phyloP scores from a whole-genome alignment of 2,329 filamentous ascomycete species.

The Verticillium zaregamsianum region DNA sequence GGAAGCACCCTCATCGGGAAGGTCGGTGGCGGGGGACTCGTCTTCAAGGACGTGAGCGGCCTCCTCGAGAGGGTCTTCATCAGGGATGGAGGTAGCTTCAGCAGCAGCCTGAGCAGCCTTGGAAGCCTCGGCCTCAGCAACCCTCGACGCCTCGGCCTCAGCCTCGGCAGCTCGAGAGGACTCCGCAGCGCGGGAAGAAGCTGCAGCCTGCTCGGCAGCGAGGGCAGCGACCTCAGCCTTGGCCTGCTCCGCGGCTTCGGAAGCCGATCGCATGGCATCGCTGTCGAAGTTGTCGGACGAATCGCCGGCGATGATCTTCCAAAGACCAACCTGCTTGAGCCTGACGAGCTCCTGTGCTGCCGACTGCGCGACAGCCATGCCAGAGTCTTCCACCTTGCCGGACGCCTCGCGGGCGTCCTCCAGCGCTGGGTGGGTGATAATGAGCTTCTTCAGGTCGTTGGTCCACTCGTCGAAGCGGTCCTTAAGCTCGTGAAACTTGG shows the following conservation, averaged over 20 bases:
- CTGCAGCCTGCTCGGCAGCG: constrained; percentile 11
- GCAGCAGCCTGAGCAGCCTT: constrained; percentile 11
- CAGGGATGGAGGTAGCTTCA: constrained; percentile 1
- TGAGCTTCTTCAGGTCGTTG: constrained; percentile 71
- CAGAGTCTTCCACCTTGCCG: constrained; percentile 68
- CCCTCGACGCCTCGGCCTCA: constrained; percentile 8
- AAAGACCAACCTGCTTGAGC: constrained; percentile 78
- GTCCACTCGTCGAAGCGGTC: constrained; percentile 81
- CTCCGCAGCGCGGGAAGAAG: constrained; percentile 11
- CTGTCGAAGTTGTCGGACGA: constrained; percentile 74
- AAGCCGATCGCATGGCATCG: constrained; percentile 56
- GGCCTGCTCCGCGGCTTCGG: constrained; percentile 36
- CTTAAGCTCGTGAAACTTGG: constrained; percentile 86
- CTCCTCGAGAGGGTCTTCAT: constrained; percentile 12
- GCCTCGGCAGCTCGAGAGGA: constrained; percentile 9
- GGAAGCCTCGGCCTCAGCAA: constrained; percentile 12
- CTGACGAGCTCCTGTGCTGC: constrained; percentile 76
- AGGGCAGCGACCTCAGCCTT: constrained; percentile 24
- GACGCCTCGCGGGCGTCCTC: constrained; percentile 62
- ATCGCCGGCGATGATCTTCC: constrained; percentile 77
- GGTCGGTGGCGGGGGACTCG: constrained; percentile 7
- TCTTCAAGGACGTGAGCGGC: constrained; percentile 9
- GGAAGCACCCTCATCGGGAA: constrained; percentile 2
- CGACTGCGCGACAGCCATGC: constrained; percentile 73
- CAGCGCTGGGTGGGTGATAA: constrained; percentile 69